phyloP scores from a whole-genome alignment of 1,284 basidiomycete genomes.

The Melanopsichium pennsylvanicum region DNA sequence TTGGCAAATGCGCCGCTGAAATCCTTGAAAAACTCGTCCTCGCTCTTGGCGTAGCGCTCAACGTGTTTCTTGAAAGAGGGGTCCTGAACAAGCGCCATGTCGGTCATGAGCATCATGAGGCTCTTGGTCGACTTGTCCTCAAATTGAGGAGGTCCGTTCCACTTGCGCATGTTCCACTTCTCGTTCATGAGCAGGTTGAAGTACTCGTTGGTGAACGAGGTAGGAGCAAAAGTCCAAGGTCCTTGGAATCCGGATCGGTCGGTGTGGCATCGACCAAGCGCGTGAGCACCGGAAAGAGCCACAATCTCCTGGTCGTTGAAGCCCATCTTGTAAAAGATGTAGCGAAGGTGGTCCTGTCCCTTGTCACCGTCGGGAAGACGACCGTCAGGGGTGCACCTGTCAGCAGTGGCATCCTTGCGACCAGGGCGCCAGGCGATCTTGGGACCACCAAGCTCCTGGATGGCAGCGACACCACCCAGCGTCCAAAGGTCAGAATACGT shows the following conservation, averaged over 20 bases:
- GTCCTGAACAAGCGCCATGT: conserved; percentile 59
- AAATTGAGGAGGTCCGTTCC: conserved; percentile 91
- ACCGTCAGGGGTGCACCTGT: conserved; percentile 80
- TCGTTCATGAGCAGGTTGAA: conserved; percentile 87
- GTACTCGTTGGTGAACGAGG: conserved; percentile 87
- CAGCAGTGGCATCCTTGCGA: conserved; percentile 63
- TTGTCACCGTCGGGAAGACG: conserved; percentile 89
- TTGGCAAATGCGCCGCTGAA: conserved; percentile 52
- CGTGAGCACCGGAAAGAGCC: conserved; percentile 91
- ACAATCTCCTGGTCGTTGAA: conserved; percentile 86
- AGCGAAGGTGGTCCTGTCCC: conserved; percentile 84
- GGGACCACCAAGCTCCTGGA: conserved; percentile 73
- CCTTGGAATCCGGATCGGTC: conserved; percentile 67
- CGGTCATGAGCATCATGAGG: conserved; percentile 81
- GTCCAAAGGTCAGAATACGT: conserved; percentile 66
- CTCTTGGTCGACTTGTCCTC: conserved; percentile 86
- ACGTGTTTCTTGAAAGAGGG: conserved; percentile 59
- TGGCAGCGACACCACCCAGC: conserved; percentile 69
- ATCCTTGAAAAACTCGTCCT: conserved; percentile 64
- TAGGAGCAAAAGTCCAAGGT: conserved; percentile 70
- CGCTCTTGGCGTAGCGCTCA: conserved; percentile 62
- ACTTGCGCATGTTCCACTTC: conserved; percentile 79
- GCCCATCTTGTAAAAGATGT: conserved; percentile 69
- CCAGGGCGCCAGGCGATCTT: conserved; percentile 67
- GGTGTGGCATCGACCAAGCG: conserved; percentile 89